Conservation (phyloP, 2,329 filamentous ascomycete genomes). For the Purpureocillium lavendulum region DNA sequence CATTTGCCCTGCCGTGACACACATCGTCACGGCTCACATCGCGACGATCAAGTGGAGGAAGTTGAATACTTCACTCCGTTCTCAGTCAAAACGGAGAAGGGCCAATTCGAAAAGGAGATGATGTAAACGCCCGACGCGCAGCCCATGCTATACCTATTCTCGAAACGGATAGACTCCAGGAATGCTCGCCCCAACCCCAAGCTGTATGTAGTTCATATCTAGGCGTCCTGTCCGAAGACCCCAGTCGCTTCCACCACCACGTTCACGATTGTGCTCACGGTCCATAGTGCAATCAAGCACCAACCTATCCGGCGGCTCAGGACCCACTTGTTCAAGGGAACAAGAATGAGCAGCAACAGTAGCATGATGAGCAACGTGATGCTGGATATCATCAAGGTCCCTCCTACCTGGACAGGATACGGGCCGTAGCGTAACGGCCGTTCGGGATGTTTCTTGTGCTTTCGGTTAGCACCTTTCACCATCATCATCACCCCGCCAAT, state of each 20-base stretch:
- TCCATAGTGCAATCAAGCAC: conserved; percentile 74
- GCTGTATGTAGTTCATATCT: not conserved
- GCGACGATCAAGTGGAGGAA: too few species aligned
- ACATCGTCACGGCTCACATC: too few species aligned
- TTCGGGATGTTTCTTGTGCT: conserved; percentile 59
- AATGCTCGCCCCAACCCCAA: too few species aligned
- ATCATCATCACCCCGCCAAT: conserved; percentile 85
- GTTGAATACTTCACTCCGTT: too few species aligned
- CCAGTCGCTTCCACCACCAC: conserved; percentile 69
- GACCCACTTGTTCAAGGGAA: conserved; percentile 80
- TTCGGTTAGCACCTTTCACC: conserved; percentile 57
- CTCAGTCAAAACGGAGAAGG: too few species aligned
- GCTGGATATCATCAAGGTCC: conserved; percentile 76
- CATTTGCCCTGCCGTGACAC: too few species aligned
- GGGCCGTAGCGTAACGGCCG: conserved; percentile 58
- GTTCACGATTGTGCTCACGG: conserved; percentile 70
- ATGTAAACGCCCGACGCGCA: too few species aligned
- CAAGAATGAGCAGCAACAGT: conserved; percentile 65
- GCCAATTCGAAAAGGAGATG: too few species aligned
- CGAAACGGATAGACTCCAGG: too few species aligned
- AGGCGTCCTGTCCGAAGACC: conserved; percentile 27
- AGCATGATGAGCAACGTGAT: conserved; percentile 78
- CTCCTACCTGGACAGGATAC: conserved; percentile 77
- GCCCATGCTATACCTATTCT: too few species aligned
- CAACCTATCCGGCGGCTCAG: conserved; percentile 78